phyloP scores from a whole-genome alignment of 305 asterid genomes.

The Caryopteris hybrid region DNA sequence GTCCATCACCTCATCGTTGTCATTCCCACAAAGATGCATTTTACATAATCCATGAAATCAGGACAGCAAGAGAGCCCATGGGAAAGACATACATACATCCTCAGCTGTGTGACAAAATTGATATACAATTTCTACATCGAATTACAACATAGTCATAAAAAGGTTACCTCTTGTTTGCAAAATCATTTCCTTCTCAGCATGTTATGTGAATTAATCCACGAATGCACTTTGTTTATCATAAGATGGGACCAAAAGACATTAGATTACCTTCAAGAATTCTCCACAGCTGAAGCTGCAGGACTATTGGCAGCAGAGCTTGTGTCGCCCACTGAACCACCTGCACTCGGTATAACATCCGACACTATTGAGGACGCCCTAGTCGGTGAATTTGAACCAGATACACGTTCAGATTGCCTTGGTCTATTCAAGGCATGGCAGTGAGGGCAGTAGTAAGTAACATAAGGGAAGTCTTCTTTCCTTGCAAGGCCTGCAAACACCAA shows the following conservation, averaged over 20 bases:
- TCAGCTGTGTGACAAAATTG: conserved; percentile 2
- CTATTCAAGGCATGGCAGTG: conserved; percentile 76
- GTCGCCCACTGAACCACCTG: conserved; percentile 18
- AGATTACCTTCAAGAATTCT: conserved; percentile 16
- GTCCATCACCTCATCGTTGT: neutral
- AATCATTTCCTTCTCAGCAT: conserved; percentile 2
- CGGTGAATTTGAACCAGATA: conserved; percentile 34
- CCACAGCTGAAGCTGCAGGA: conserved; percentile 22
- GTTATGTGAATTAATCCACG: neutral
- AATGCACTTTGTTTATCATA: neutral
- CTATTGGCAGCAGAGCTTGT: conserved; percentile 20
- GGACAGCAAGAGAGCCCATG: neutral
- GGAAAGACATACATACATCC: neutral
- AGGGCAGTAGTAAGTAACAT: conserved; percentile 84
- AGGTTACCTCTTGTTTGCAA: neutral
- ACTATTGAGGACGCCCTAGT: conserved; percentile 21
- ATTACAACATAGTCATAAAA: conserved; percentile 7
- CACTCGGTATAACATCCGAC: conserved; percentile 24
- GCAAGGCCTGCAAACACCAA: conserved; percentile 62
- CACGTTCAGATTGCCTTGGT: conserved; percentile 41
- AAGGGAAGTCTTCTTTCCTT: conserved; percentile 79
- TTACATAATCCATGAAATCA: neutral
- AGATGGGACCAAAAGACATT: neutral
- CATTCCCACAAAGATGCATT: neutral
- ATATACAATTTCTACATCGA: neutral